Evolutionary conservation across 169 alveolate species (phyloP).

Genomic region (Babesia ovata): DNA sequence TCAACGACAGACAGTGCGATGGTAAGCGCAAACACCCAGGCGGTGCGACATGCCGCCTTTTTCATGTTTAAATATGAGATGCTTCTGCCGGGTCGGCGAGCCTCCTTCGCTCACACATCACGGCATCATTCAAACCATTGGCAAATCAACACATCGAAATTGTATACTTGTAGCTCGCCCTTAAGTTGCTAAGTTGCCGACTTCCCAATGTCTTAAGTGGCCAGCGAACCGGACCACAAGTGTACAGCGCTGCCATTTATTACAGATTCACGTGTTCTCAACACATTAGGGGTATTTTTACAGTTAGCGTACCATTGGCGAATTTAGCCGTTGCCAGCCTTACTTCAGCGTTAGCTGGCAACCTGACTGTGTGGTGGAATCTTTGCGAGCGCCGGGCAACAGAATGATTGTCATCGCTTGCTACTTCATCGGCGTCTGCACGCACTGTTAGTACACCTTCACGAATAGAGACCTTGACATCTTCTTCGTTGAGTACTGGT

Average conservation of each 20-base stretch:
- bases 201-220: neutral
- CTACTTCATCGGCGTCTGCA: neutral
- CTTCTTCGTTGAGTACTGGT: slow-evolving; percentile 31
- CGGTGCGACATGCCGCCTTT: neutral
- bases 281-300: slow-evolving; percentile 29
- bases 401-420: slow-evolving; percentile 4
- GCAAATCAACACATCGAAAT: neutral
- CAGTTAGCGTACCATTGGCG: slow-evolving; percentile 30
- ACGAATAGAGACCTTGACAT: slow-evolving; percentile 16
- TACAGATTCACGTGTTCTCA: neutral
- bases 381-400: neutral
- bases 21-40: slow-evolving; percentile 1
- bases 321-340: slow-evolving; percentile 36
- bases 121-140: neutral
- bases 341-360: slow-evolving; percentile 35
- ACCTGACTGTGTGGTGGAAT: slow-evolving; percentile 40
- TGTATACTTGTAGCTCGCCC: too few relatives aligned
- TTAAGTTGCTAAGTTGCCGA: too few relatives aligned
- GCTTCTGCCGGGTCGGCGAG: too few relatives aligned
- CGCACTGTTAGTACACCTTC: slow-evolving; percentile 27
- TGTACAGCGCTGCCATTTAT: neutral
- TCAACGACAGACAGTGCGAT: neutral
- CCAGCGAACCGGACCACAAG: slow-evolving; percentile 2
- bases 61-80: neutral
- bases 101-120: neutral